phyloP scores from a whole-genome alignment of 1,139 yeast genomes.

The Pichia cactophila region DNA sequence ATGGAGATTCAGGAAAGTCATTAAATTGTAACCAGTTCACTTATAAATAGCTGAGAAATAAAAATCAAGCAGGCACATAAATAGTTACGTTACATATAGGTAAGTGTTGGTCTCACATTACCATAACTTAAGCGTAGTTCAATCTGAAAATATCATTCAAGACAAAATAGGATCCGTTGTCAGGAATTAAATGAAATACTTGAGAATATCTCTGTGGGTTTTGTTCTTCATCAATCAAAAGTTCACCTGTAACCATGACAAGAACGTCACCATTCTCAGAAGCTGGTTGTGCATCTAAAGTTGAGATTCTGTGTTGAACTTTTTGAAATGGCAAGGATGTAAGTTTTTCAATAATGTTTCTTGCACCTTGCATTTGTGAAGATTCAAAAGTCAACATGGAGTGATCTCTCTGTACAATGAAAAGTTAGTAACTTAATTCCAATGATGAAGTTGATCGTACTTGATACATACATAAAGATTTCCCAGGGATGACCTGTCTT shows the following conservation, averaged over 20 bases:
- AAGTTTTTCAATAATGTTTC: slow-evolving; percentile 85
- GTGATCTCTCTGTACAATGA: slow-evolving; percentile 58
- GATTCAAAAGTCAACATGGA: slow-evolving; percentile 98
- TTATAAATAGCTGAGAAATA: neutral
- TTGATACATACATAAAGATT: slow-evolving; percentile 60
- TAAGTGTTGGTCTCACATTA: too few species aligned
- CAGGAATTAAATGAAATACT: slow-evolving; percentile 94
- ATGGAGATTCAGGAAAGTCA: neutral
- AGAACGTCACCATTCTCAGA: slow-evolving; percentile 89
- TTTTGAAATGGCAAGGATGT: slow-evolving; percentile 82
- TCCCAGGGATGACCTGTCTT: slow-evolving; percentile 87
- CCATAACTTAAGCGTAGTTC: slow-evolving; percentile 44
- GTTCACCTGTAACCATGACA: slow-evolving; percentile 97
- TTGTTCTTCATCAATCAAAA: slow-evolving; percentile 86
- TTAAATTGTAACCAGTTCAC: neutral
- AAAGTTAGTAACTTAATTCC: neutral
- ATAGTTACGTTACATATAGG: too few species aligned
- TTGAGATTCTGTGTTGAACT: slow-evolving; percentile 87
- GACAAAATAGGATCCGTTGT: slow-evolving; percentile 82
- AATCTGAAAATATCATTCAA: slow-evolving; percentile 96
- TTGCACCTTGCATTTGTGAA: slow-evolving; percentile 89
- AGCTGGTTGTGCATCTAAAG: slow-evolving; percentile 97
- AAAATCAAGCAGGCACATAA: neutral
- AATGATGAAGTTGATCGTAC: neutral
- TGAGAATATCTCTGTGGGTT: slow-evolving; percentile 95